These are phyloP conservation scores for Diacronema lutheri DNA, from an alignment of 78 protist genomes.

Conservation along the genomic window DNA sequence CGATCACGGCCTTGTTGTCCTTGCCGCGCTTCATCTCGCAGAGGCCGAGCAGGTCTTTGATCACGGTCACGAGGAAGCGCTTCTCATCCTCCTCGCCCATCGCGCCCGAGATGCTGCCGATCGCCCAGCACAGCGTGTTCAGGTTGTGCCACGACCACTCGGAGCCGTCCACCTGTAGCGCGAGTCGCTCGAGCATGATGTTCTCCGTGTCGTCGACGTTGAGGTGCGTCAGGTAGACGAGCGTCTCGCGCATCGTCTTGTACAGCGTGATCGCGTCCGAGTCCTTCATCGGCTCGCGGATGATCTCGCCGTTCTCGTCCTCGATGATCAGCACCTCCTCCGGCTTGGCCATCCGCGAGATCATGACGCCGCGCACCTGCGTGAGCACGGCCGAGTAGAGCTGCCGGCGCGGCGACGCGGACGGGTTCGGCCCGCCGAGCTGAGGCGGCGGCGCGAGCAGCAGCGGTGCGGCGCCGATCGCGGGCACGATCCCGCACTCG, in stretches of 20 bases:
- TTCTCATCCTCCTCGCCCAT: constrained; percentile 88
- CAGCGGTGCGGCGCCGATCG: background rate
- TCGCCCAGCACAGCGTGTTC: constrained; percentile 98
- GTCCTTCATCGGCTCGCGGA: constrained; percentile 85
- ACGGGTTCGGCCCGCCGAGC: background rate
- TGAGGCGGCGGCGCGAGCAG: background rate
- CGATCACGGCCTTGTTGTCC: constrained; percentile 98
- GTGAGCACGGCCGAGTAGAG: constrained; percentile 71
- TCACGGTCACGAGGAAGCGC: constrained; percentile 94
- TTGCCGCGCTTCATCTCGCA: constrained; percentile 88
- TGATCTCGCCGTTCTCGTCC: constrained; percentile 92
- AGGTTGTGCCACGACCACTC: constrained; percentile 78
- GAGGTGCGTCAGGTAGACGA: constrained; percentile 88
- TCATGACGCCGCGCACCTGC: constrained; percentile 78
- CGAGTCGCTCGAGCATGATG: constrained; percentile 82
- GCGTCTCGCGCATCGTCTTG: constrained; percentile 68
- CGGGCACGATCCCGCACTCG: constrained; percentile 12
- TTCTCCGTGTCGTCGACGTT: constrained; percentile 86
- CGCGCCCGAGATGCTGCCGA: constrained; percentile 98
- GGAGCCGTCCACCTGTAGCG: constrained; percentile 47
- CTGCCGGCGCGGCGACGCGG: constrained; percentile 19
- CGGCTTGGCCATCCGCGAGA: constrained; percentile 94
- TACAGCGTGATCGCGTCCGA: constrained; percentile 79
- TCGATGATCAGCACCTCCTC: constrained; percentile 96
- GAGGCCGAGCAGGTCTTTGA: constrained; percentile 91